Conservation (phyloP, 2,329 filamentous ascomycete species). For the Microthyrium microscopicum region DNA sequence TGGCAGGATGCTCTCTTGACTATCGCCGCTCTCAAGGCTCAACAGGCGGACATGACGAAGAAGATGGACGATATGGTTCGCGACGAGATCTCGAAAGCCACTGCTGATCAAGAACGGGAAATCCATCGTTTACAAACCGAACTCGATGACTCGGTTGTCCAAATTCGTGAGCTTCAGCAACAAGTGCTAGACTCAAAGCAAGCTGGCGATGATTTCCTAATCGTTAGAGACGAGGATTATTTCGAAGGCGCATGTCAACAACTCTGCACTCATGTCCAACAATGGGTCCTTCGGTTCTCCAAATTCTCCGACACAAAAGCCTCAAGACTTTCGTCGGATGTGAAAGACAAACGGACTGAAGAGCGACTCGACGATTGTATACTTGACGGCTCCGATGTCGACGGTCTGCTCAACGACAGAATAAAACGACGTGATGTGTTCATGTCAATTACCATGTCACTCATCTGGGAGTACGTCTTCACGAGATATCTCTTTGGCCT, state of each 20-base stretch:
- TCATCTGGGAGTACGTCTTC: conserved; percentile 99
- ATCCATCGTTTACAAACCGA: conserved; percentile 63
- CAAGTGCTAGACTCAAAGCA: conserved; percentile 40
- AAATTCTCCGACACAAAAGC: conserved; percentile 90
- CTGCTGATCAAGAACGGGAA: conserved; percentile 73
- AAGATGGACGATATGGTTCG: conserved; percentile 46
- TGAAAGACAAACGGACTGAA: conserved; percentile 83
- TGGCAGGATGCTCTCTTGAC: conserved; percentile 48
- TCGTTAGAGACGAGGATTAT: conserved; percentile 76
- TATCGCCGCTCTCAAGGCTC: conserved; percentile 48
- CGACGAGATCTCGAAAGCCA: conserved; percentile 42
- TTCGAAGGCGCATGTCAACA: conserved; percentile 90
- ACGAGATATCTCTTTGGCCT: conserved; percentile 96
- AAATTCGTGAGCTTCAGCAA: conserved; percentile 42
- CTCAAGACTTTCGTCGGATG: conserved; percentile 66
- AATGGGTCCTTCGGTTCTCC: conserved; percentile 95
- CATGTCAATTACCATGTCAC: conserved; percentile 97
- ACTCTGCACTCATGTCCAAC: conserved; percentile 87
- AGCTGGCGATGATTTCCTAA: conserved; percentile 61
- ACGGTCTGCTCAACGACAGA: conserved; percentile 72
- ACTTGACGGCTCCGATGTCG: conserved; percentile 85
- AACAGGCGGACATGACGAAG: conserved; percentile 44
- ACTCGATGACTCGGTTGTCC: conserved; percentile 52
- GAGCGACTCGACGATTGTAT: conserved; percentile 89
- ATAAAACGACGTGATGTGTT: conserved; percentile 83